Percentiles rank a stretch among this genome's conserved stretches.
These are phyloP conservation scores for Fonsecaea pugnacius DNA, from an alignment of 2,329 filamentous ascomycete species.

Conservation along the genomic window DNA sequence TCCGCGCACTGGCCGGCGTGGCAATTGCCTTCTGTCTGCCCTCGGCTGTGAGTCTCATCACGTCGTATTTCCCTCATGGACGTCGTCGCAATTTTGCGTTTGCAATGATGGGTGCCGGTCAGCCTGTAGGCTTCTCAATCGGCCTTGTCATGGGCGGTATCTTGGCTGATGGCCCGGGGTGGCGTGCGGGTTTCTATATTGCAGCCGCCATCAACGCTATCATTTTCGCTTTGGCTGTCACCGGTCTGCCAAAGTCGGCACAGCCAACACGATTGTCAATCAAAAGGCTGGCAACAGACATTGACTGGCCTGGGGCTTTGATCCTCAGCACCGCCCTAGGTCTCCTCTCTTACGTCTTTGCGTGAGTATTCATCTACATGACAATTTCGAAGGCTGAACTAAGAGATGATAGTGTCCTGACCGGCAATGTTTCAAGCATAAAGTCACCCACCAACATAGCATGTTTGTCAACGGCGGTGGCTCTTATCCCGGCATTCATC, in stretches of 20 bases:
- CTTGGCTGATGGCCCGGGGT: constrained; percentile 54
- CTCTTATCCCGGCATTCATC: constrained; percentile 56
- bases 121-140: constrained; percentile 58
- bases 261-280: constrained; percentile 35
- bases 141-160: constrained; percentile 58
- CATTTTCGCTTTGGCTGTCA: constrained; percentile 44
- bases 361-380: constrained; percentile 42
- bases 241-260: constrained; percentile 45
- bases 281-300: constrained; percentile 45
- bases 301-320: constrained; percentile 60
- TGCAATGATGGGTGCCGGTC: constrained; percentile 55
- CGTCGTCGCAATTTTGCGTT: constrained; percentile 58
- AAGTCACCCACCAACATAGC: constrained; percentile 51
- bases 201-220: constrained; percentile 50
- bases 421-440: constrained; percentile 42
- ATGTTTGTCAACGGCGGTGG: constrained; percentile 51
- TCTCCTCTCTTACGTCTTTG: constrained; percentile 57
- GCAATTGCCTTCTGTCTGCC: constrained; percentile 56
- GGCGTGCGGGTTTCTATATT: constrained; percentile 59
- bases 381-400: constrained; percentile 3
- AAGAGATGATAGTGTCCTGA: constrained; percentile 17
- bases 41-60: constrained; percentile 56
- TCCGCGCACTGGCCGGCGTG: constrained; percentile 54
- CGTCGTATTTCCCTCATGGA: constrained; percentile 52
- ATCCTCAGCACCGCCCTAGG: constrained; percentile 55